Percentiles rank a stretch among this genome's conserved stretches.
Conservation (phyloP, 345 rosid species). For the Salix arbutifolia region DNA sequence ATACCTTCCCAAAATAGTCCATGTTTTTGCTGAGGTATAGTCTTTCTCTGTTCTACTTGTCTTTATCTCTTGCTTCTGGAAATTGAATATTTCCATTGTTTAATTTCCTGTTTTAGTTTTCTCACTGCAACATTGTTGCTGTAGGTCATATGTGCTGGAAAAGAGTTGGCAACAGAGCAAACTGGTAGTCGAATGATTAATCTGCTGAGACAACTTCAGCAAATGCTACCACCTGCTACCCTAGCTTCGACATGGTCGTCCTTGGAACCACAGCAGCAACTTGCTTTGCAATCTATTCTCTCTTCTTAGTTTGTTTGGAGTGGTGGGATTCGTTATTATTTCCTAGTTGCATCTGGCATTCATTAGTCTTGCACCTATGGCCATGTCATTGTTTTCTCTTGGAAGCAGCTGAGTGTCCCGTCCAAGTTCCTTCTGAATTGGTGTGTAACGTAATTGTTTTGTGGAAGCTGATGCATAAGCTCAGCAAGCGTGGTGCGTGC, state of each 20-base stretch:
- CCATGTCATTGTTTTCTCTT: background rate
- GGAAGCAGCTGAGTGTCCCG: background rate
- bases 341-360: conserved; percentile 11
- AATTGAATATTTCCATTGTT: background rate
- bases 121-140: background rate
- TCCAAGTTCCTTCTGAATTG: background rate
- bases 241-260: conserved; percentile 89
- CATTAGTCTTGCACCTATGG: conserved; percentile 5
- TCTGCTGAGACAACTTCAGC: conserved; percentile 82
- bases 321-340: background rate
- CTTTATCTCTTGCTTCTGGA: background rate
- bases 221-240: conserved; percentile 81
- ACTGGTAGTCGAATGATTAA: conserved; percentile 74
- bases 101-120: conserved; percentile 12
- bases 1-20: conserved; percentile 75
- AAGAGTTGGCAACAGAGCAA: conserved; percentile 83
- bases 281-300: conserved; percentile 82
- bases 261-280: conserved; percentile 90
- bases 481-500: too few relatives aligned
- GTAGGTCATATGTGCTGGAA: conserved; percentile 29
- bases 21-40: conserved; percentile 80
- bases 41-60: background rate
- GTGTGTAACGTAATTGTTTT: conserved; percentile 3
- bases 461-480: background rate
- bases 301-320: conserved; percentile 40